Conservation (phyloP, 495 filamentous ascomycete genomes). For the Penicillium herquei region DNA sequence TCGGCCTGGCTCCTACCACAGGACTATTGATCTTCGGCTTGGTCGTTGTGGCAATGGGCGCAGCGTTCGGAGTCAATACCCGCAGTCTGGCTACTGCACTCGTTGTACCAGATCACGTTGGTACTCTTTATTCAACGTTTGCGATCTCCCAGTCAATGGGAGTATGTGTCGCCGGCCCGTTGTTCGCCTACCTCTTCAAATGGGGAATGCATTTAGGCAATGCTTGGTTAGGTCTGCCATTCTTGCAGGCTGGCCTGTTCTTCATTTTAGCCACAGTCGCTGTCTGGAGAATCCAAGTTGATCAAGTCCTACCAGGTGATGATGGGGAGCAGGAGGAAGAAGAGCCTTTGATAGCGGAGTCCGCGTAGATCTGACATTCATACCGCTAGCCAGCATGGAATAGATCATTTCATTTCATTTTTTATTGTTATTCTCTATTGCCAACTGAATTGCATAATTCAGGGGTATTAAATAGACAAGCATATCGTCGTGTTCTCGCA, state of each 20-base stretch:
- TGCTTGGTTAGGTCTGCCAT: slow-evolving; percentile 34
- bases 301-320: not conserved
- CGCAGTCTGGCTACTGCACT: slow-evolving; percentile 38
- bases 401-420: no score
- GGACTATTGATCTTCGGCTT: slow-evolving; percentile 33
- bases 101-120: slow-evolving; percentile 30
- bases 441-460: no score
- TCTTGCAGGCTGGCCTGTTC: slow-evolving; percentile 24
- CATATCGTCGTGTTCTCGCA: no score
- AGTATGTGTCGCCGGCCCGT: slow-evolving; percentile 30
- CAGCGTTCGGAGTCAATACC: slow-evolving; percentile 27
- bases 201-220: slow-evolving; percentile 38
- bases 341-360: not conserved
- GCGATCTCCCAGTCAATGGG: slow-evolving; percentile 33
- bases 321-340: slow-evolving; percentile 12
- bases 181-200: slow-evolving; percentile 36
- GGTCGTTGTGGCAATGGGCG: slow-evolving; percentile 34
- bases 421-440: no score
- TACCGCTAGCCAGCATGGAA: no score
- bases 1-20: slow-evolving; percentile 30
- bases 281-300: slow-evolving; percentile 15
- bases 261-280: slow-evolving; percentile 16
- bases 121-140: slow-evolving; percentile 34
- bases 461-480: no score
- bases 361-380: no score